Conservation (phyloP, 257 asterid genomes). For the Striga asiatica region DNA sequence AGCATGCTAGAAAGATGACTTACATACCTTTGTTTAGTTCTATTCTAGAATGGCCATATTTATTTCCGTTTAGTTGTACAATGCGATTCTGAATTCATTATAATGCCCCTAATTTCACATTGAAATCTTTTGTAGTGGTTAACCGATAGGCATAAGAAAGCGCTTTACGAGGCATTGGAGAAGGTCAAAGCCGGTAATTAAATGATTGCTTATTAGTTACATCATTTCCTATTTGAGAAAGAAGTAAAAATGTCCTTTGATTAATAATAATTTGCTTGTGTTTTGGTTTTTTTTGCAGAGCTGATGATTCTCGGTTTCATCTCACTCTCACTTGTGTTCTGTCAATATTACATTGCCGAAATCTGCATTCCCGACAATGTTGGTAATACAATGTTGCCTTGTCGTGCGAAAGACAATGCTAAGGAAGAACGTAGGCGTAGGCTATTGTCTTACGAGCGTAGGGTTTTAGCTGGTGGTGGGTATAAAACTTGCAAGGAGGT, state of each 20-base stretch:
- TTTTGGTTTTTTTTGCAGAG: conserved; percentile 43
- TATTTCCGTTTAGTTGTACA: too few relatives aligned
- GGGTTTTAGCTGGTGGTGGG: conserved; percentile 34
- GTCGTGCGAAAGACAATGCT: conserved; percentile 18
- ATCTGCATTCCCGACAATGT: conserved; percentile 69
- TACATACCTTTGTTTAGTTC: too few relatives aligned
- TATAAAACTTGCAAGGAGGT: conserved; percentile 41
- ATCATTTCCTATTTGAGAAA: too few relatives aligned
- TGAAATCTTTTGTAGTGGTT: conserved; percentile 44
- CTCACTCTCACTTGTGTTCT: conserved; percentile 68
- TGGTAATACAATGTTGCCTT: conserved; percentile 75
- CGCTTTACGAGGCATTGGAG: conserved; percentile 85
- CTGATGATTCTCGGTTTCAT: conserved; percentile 96
- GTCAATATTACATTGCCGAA: conserved; percentile 74
- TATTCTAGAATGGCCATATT: too few relatives aligned
- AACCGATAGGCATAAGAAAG: conserved; percentile 68
- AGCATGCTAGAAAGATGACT: too few relatives aligned
- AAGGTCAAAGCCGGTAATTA: conserved; percentile 75
- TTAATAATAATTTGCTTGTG: too few relatives aligned
- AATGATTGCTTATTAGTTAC: too few relatives aligned
- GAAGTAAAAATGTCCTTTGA: too few relatives aligned
- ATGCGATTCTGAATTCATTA: too few relatives aligned
- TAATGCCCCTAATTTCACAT: too few relatives aligned
- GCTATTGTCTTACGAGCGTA: conserved; percentile 51
- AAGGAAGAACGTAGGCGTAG: conserved; percentile 30